Conservation (phyloP, 371 early-diverging fungal genomes). For the Mucor velutinosus region DNA sequence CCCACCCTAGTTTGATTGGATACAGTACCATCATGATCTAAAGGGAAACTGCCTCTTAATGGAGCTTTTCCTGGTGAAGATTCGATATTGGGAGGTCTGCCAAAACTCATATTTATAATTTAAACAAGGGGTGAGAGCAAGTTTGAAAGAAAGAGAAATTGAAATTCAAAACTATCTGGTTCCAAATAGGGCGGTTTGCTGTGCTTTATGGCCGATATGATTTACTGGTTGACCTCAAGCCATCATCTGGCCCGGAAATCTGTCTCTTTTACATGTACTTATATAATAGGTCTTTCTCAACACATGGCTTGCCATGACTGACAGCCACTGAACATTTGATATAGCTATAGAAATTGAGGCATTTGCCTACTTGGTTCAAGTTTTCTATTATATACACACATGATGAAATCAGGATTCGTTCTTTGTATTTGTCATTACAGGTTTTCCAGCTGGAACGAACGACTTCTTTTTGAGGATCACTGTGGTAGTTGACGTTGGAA, state of each 20-base stretch:
- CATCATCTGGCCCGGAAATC: not conserved
- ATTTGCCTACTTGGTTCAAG: not conserved
- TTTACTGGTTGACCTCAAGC: not conserved
- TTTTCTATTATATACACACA: not conserved
- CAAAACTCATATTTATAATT: conserved; percentile 59
- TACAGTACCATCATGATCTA: conserved; percentile 71
- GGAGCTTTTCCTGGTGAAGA: conserved; percentile 72
- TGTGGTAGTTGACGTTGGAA: conserved; percentile 5
- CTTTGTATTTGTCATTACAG: not conserved
- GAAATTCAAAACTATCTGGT: not conserved
- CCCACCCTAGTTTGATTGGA: not conserved
- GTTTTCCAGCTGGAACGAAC: not conserved
- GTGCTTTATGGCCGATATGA: not conserved
- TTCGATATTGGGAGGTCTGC: conserved; percentile 61
- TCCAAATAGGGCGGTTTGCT: not conserved
- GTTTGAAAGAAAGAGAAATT: not conserved
- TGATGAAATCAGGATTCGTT: not conserved
- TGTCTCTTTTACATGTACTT: not conserved
- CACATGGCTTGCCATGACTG: not conserved
- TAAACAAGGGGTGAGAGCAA: conserved; percentile 3
- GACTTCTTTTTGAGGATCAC: conserved; percentile 1
- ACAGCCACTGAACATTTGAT: not conserved
- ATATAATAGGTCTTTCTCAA: not conserved
- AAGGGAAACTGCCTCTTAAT: conserved; percentile 78
- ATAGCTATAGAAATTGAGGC: not conserved